phyloP scores from a whole-genome alignment of 768 basidiomycete genomes.

The Cantharellus cinnabarinus region DNA sequence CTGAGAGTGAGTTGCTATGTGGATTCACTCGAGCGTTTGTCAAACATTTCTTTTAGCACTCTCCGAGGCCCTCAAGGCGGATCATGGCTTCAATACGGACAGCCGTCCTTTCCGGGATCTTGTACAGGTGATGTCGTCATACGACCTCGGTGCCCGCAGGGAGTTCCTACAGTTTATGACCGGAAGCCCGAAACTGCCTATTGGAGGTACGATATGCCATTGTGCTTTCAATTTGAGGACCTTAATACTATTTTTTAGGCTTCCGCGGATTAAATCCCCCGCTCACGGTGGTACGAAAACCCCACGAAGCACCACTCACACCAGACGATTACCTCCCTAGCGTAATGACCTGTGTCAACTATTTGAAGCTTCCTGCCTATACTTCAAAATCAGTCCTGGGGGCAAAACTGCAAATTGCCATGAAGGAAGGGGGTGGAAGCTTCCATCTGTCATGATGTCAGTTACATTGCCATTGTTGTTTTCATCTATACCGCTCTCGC shows the following conservation, averaged over 20 bases:
- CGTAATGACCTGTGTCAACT: slow-evolving; percentile 98
- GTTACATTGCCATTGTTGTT: background rate
- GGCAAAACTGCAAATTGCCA: slow-evolving; percentile 65
- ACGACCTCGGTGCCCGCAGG: slow-evolving; percentile 51
- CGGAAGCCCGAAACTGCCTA: slow-evolving; percentile 88
- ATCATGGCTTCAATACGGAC: slow-evolving; percentile 94
- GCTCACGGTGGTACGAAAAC: slow-evolving; percentile 91
- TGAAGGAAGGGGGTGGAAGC: slow-evolving; percentile 85
- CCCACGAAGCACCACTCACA: slow-evolving; percentile 73
- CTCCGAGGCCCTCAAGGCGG: slow-evolving; percentile 79
- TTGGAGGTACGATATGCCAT: slow-evolving; percentile 47
- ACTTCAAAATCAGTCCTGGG: slow-evolving; percentile 68
- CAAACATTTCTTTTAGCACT: slow-evolving; percentile 34
- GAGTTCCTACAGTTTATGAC: slow-evolving; percentile 93
- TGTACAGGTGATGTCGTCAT: slow-evolving; percentile 68
- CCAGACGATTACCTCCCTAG: slow-evolving; percentile 92
- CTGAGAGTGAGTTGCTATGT: slow-evolving; percentile 46
- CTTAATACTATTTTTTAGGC: slow-evolving; percentile 25
- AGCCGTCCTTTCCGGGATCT: slow-evolving; percentile 79
- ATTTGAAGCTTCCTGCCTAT: slow-evolving; percentile 91
- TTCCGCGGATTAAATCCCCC: slow-evolving; percentile 90
- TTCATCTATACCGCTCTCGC: background rate
- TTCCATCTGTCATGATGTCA: slow-evolving; percentile 78
- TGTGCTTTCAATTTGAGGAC: background rate
- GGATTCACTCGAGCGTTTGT: background rate